Evolutionary conservation across 2,329 filamentous ascomycete genomes (phyloP).

Genomic region (Corynespora cassiicola): DNA sequence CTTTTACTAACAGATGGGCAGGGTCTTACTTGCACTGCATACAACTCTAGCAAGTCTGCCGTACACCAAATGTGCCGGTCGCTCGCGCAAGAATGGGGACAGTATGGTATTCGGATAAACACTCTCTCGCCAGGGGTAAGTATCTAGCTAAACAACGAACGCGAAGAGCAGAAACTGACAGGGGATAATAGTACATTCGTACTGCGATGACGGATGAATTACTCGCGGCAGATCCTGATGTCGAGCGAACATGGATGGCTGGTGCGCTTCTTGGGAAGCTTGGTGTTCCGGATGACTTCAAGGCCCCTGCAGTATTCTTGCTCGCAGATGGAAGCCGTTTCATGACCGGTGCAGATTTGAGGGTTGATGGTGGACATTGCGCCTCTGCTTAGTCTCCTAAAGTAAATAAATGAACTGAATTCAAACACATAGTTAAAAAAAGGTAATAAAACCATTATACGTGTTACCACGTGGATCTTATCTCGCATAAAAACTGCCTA

Average conservation of each 20-base stretch:
- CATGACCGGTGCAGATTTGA: slow-evolving; percentile 73
- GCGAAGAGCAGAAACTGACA: too few relatives aligned
- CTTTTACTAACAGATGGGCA: background rate
- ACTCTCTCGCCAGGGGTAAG: slow-evolving; percentile 33
- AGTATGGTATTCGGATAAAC: slow-evolving; percentile 39
- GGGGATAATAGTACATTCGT: slow-evolving; percentile 42
- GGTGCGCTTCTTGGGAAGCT: slow-evolving; percentile 61
- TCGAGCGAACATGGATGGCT: slow-evolving; percentile 61
- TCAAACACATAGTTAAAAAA: too few relatives aligned
- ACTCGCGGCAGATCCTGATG: slow-evolving; percentile 52
- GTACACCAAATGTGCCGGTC: slow-evolving; percentile 21
- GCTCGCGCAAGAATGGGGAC: slow-evolving; percentile 20
- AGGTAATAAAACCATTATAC: too few relatives aligned
- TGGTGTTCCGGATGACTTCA: slow-evolving; percentile 64
- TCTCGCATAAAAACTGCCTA: too few relatives aligned
- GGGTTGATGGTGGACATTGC: slow-evolving; percentile 74
- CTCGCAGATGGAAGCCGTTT: slow-evolving; percentile 72
- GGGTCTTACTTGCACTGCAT: slow-evolving; percentile 20
- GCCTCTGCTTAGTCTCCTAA: slow-evolving; percentile 58
- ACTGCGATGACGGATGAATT: slow-evolving; percentile 45
- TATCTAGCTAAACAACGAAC: too few relatives aligned
- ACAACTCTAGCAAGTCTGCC: slow-evolving; percentile 18
- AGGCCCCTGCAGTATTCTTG: slow-evolving; percentile 71
- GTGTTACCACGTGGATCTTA: too few relatives aligned
- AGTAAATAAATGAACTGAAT: too few relatives aligned